These are phyloP conservation scores for Malus hybrid DNA, from an alignment of 331 rosid genomes.

Conservation along the genomic window DNA sequence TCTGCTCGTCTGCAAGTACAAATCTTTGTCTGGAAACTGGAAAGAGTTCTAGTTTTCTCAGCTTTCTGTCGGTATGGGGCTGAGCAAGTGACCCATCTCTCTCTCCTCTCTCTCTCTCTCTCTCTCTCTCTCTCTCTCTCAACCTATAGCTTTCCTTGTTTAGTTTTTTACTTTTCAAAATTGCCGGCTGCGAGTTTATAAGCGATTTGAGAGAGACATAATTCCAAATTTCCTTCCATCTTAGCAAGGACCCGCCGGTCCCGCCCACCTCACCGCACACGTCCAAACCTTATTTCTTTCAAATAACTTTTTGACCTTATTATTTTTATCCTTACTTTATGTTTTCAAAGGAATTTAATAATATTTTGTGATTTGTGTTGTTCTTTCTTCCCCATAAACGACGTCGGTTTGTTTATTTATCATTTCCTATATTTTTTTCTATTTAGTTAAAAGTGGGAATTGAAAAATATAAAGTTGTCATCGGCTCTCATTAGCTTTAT, in stretches of 20 bases:
- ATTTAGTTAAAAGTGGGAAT: no score
- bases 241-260: background rate
- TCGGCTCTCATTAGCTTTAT: no score
- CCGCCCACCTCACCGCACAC: background rate
- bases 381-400: no score
- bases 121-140: no score
- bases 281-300: background rate
- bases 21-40: background rate
- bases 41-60: slow-evolving; percentile 10
- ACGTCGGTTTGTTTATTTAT: no score
- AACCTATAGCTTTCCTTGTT: background rate
- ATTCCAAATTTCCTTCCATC: background rate
- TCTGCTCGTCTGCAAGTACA: background rate
- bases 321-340: background rate
- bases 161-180: background rate
- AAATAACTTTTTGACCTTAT: background rate
- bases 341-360: background rate
- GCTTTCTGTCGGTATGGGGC: background rate
- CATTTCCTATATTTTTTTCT: no score
- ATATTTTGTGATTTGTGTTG: no score
- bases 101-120: no score
- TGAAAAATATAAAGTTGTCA: no score
- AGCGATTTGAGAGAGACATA: background rate
- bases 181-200: background rate
- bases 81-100: no score